These are phyloP conservation scores for Cyberlindnera subsufficiens DNA, from an alignment of 805 yeast genomes.

Conservation along the genomic window DNA sequence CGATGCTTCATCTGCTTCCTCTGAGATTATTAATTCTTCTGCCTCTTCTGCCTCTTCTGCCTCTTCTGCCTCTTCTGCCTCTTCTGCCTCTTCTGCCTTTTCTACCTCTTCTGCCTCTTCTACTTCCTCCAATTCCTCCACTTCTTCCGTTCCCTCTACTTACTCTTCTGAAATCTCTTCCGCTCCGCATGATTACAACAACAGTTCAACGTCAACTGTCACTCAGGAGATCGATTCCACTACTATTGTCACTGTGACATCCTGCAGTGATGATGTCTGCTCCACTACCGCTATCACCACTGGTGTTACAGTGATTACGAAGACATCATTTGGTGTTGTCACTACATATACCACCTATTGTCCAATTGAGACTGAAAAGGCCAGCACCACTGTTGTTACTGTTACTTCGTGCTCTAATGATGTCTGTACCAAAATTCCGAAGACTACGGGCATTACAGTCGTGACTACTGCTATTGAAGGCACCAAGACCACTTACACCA, in stretches of 20 bases:
- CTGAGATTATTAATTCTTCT: background rate
- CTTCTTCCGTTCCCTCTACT: conserved; percentile 1
- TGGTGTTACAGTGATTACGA: conserved; percentile 20
- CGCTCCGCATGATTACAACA: too few species aligned
- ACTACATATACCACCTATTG: background rate
- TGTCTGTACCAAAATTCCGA: conserved; percentile 19
- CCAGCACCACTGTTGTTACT: conserved; percentile 11
- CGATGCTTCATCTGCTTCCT: background rate
- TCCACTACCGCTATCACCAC: conserved; percentile 12
- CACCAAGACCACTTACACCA: too few species aligned
- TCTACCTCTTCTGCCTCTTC: conserved; percentile 8
- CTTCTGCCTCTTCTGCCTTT: conserved; percentile 15
- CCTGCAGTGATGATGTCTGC: too few species aligned
- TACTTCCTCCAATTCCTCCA: background rate
- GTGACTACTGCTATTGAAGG: conserved; percentile 11
- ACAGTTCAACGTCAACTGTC: conserved; percentile 1
- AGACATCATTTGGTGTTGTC: conserved; percentile 20
- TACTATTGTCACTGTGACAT: background rate
- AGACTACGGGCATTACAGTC: conserved; percentile 21
- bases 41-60: conserved; percentile 7
- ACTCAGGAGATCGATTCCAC: conserved; percentile 1
- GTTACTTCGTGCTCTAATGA: conserved; percentile 15
- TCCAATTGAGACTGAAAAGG: background rate
- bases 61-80: conserved; percentile 8
- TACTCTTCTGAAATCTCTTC: conserved; percentile 1